A percentile compares a stretch with the other conserved stretches of the same genome.
These are phyloP conservation scores for Bipolaris bicolor DNA, from an alignment of 2,329 filamentous ascomycete genomes.

Conservation along the genomic window DNA sequence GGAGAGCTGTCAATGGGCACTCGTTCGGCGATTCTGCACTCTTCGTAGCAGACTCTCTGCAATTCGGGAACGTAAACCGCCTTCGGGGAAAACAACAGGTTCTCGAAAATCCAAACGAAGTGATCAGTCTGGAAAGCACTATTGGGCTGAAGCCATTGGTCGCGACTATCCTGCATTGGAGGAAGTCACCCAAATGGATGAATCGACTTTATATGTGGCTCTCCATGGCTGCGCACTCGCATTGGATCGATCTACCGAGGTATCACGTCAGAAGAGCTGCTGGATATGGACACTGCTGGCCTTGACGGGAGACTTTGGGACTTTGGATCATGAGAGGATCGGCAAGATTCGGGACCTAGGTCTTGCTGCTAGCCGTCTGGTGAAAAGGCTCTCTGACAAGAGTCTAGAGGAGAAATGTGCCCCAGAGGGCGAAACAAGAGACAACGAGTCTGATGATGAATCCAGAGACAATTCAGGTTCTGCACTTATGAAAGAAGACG, in stretches of 20 bases:
- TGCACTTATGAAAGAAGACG: not conserved
- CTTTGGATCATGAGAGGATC: slow-evolving; percentile 76
- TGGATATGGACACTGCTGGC: slow-evolving; percentile 89
- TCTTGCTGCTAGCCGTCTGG: slow-evolving; percentile 71
- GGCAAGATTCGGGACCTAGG: slow-evolving; percentile 79
- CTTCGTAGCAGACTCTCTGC: slow-evolving; percentile 68
- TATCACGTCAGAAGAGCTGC: slow-evolving; percentile 71
- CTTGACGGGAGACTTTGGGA: slow-evolving; percentile 73
- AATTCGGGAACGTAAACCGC: slow-evolving; percentile 45
- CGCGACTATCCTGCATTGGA: slow-evolving; percentile 53
- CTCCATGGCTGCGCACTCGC: slow-evolving; percentile 68
- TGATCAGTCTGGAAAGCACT: slow-evolving; percentile 45
- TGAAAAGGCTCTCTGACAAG: slow-evolving; percentile 43
- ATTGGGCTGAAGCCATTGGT: slow-evolving; percentile 40
- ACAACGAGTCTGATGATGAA: not conserved
- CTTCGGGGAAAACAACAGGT: not conserved
- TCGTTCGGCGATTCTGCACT: slow-evolving; percentile 68
- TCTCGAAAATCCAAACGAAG: not conserved
- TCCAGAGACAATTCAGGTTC: not conserved
- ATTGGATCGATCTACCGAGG: slow-evolving; percentile 63
- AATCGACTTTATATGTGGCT: slow-evolving; percentile 69
- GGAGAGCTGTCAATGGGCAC: slow-evolving; percentile 69
- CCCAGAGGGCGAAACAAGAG: not conserved
- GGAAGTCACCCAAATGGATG: slow-evolving; percentile 63
- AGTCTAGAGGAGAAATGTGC: not conserved